Evolutionary conservation across 345 rosid genomes (phyloP), one percentile per base, ranked within the genome.

Genomic region (Bretschneidera sinensis): DNA sequence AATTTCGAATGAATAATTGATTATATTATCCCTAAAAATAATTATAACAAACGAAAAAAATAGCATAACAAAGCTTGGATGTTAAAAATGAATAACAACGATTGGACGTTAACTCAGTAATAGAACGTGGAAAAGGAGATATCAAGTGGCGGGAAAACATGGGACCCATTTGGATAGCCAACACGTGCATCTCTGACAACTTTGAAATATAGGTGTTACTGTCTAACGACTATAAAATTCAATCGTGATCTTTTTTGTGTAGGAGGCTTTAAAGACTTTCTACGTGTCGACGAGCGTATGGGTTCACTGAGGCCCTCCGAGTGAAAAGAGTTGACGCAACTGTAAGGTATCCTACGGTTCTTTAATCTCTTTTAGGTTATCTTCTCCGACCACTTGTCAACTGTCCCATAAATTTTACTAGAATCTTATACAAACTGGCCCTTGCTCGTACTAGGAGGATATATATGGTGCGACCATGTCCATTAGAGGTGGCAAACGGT

Each of bases 111-210:
- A n/a, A n/a, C n/a, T n/a, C n/a, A n/a, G n/a, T n/a, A n/a, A n/a
- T 31, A 61, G 21, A 61, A 61, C 50, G 16, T 49, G 48, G 56
- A 33, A 61, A 60, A 18, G 18, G n/a, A 25, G 16, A 21, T 16
- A 23, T 7, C 6, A 23, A 28, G 21, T 0, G 24, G 35, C 35
- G 51, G 8, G 8, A 28, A 28, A 2, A 28, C 19, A 14, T 1
- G 43, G 70, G 76, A 57, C 69, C 80, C 71, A 65, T 9, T 34
- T 9, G 45, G 16, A 21, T 55, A 15, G 66, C 8, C 5, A 63
- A 67, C 81, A 74, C 78, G 78, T 73, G 78, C 64, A 0, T 0
- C n/a, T n/a, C 78, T 78, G 78, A 78, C 76, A 74, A 61, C 49
- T 64, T 73, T 72, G 72, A 73, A 72, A 69, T 28, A 25, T 1